Conservation (phyloP, 2,329 filamentous ascomycete genomes). For the Monosporascus sp. region DNA sequence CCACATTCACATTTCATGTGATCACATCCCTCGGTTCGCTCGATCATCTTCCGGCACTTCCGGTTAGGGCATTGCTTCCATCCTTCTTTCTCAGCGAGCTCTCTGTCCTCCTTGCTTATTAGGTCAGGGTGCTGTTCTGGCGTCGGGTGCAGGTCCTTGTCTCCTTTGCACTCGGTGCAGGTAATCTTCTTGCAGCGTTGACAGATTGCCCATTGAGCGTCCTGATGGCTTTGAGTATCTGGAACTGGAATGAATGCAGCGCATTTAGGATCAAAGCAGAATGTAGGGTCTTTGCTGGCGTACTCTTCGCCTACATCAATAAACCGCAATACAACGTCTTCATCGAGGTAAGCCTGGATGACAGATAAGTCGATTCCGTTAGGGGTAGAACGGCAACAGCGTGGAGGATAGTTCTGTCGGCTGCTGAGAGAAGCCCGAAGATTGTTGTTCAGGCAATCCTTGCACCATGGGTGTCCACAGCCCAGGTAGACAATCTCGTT, state of each 20-base stretch:
- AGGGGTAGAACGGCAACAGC: not conserved
- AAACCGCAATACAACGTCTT: not conserved
- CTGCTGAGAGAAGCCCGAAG: not conserved
- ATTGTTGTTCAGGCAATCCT: not conserved
- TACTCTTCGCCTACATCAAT: not conserved
- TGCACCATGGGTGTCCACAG: not conserved
- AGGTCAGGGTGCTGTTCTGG: not conserved
- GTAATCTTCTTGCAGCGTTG: not conserved
- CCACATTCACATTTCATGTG: not conserved
- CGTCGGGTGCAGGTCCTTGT: not conserved
- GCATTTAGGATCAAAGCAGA: not conserved
- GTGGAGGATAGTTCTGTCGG: not conserved
- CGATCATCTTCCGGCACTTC: not conserved
- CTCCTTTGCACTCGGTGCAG: not conserved
- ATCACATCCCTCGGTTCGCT: not conserved
- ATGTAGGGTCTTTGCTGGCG: not conserved
- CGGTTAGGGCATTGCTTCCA: not conserved
- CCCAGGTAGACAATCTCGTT: not conserved
- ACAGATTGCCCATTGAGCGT: not conserved
- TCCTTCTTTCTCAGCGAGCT: not conserved
- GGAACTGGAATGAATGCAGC: not conserved
- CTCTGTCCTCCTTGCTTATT: not conserved
- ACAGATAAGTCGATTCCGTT: not conserved
- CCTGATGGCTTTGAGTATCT: not conserved
- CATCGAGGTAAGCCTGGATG: not conserved